Evolutionary conservation across 2,329 filamentous ascomycete genomes (phyloP).

Genomic region (Elsinoe batatas): DNA sequence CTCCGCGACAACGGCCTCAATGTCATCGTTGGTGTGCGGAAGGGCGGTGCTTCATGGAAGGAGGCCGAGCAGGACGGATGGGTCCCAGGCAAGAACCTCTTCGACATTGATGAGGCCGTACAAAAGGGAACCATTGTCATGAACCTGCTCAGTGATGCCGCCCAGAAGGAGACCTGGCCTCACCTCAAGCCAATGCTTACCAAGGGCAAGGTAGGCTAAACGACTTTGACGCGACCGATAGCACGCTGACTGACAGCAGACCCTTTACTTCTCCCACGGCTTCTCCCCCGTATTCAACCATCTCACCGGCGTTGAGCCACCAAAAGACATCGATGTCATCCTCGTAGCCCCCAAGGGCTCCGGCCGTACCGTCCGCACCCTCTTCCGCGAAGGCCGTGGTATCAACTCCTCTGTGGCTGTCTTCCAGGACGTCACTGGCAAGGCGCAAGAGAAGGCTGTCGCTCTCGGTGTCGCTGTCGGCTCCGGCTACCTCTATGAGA

Average conservation of each 20-base stretch:
- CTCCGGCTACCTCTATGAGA: conserved; percentile 98
- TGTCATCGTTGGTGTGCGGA: conserved; percentile 97
- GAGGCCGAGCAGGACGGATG: conserved; percentile 95
- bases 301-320: conserved; percentile 96
- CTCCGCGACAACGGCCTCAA: conserved; percentile 99
- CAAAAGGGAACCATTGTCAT: conserved; percentile 88
- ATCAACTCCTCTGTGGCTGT: conserved; percentile 99
- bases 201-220: conserved; percentile 78
- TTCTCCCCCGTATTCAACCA: conserved; percentile 99
- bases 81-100: conserved; percentile 97
- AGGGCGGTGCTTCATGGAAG: conserved; percentile 97
- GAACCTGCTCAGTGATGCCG: conserved; percentile 97
- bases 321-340: conserved; percentile 94
- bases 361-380: conserved; percentile 92
- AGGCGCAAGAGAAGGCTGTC: conserved; percentile 95
- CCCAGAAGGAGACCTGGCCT: conserved; percentile 98
- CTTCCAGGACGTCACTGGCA: conserved; percentile 95
- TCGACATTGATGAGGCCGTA: conserved; percentile 96
- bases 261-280: conserved; percentile 99
- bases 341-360: conserved; percentile 98
- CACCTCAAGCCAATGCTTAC: conserved; percentile 94
- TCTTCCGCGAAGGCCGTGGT: conserved; percentile 98
- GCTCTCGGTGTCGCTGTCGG: conserved; percentile 95
- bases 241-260: conserved; percentile 44
- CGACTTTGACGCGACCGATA: not conserved